Conservation (phyloP, 2,329 filamentous ascomycete genomes). For the Exophiala aquamarina region DNA sequence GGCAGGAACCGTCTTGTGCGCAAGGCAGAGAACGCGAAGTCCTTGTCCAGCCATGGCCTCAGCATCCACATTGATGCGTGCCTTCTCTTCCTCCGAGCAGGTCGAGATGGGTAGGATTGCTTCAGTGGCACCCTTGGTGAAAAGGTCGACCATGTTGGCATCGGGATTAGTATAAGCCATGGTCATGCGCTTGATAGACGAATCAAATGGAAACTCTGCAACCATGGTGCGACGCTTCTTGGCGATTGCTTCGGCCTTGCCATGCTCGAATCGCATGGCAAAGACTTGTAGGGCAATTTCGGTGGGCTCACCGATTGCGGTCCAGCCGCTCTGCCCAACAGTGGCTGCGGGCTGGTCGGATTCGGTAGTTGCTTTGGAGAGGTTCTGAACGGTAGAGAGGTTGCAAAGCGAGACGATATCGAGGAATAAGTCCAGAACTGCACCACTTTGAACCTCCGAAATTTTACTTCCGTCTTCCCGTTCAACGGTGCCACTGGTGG, state of each 20-base stretch:
- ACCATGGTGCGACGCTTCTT: conserved; percentile 49
- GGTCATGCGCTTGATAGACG: conserved; percentile 68
- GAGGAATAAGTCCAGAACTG: conserved; percentile 49
- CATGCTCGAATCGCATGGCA: conserved; percentile 59
- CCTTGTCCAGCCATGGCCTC: conserved; percentile 61
- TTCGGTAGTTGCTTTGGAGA: conserved; percentile 9
- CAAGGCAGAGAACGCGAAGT: conserved; percentile 56
- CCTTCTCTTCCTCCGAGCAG: conserved; percentile 48
- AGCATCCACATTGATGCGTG: conserved; percentile 61
- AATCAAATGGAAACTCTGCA: conserved; percentile 68
- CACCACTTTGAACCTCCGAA: conserved; percentile 22
- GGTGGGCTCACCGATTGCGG: conserved; percentile 61
- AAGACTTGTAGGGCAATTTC: conserved; percentile 71
- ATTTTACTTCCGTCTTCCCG: conserved; percentile 40
- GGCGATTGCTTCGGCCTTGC: conserved; percentile 50
- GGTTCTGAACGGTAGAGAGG: conserved; percentile 56
- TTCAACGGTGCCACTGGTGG: conserved; percentile 42
- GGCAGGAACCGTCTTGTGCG: conserved; percentile 35
- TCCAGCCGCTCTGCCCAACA: conserved; percentile 49
- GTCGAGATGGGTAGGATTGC: conserved; percentile 60
- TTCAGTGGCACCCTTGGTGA: conserved; percentile 60
- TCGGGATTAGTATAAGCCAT: conserved; percentile 53
- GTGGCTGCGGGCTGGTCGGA: conserved; percentile 22
- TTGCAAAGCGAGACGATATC: conserved; percentile 62
- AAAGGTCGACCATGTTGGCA: conserved; percentile 15